Evolutionary conservation across 768 basidiomycete species (phyloP), one percentile per base, ranked within the genome.

Genomic region (Mycena rebaudengoi): DNA sequence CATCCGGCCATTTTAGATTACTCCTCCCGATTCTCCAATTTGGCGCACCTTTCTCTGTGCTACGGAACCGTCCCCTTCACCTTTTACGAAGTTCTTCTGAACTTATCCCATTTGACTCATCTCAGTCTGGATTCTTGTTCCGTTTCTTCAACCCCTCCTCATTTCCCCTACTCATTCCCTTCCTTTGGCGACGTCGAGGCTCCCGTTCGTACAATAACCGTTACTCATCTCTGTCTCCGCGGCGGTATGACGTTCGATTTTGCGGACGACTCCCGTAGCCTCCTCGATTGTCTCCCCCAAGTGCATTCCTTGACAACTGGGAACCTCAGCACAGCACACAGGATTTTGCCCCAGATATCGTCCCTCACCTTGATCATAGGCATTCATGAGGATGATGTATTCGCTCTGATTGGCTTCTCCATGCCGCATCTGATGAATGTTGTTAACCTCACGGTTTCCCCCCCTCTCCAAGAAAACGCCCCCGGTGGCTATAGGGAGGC

Each of bases 21-120:
- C 7, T 20, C 54, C 5, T 32, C 43, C 25, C 26, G 18, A 26
- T 62, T 62, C 29, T 26, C 8, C 3, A 62, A 54, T 14, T 21
- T 62, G 44, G 11, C 5, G 7, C 26, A 12, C 14, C 30, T 62
- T 1, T 54, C 60, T 2, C 7, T 62, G 13, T 53, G 44, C 52
- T 21, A 48, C 33, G 44, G 20, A 1, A 1, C 5, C 18, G 35
- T 62, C 21, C 23, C 51, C 32, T 10, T 13, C 0, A 5, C 29
- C 4, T 54, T 62, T 25, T 62, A 62, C 44, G 12, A 48, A 5
- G 30, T 62, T 35, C 52, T 62, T 11, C 12, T 25, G 3, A 26
- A 26, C 20, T 23, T 53, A n/a, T 45, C 30, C 7, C 12, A 33
- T n/a, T 20, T 54, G 8, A 54, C 44, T 12, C 51, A 54, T 32